phyloP scores from a whole-genome alignment of 345 rosid species.

The Trapa incisa region DNA sequence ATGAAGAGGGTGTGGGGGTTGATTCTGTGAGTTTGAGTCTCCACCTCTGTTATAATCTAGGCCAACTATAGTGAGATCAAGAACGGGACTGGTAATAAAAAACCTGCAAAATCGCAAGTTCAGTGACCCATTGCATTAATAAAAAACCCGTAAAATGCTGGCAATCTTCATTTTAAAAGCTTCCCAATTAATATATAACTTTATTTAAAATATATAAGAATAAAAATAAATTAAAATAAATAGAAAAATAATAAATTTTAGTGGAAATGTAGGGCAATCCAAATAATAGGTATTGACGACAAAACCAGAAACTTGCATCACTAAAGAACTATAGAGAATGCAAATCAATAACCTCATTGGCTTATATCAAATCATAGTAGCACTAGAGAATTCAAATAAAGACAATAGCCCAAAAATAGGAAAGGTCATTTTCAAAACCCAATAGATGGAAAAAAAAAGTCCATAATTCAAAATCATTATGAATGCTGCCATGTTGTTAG shows the following conservation, averaged over 20 bases:
- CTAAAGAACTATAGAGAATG: neutral
- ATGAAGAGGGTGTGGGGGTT: constrained; percentile 60
- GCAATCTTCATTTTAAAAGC: too few relatives aligned
- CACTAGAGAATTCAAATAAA: neutral
- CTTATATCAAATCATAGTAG: neutral
- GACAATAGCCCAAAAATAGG: neutral
- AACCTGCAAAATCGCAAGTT: constrained; percentile 41
- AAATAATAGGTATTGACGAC: neutral
- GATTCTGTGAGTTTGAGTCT: constrained; percentile 54
- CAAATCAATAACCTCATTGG: neutral
- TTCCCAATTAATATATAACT: too few relatives aligned
- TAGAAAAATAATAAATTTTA: too few relatives aligned
- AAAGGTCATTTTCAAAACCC: neutral
- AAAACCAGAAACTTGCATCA: neutral
- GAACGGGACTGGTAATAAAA: constrained; percentile 78
- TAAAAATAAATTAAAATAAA: too few relatives aligned
- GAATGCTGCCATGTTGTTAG: neutral
- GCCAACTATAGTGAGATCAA: constrained; percentile 85
- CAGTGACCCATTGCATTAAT: too few relatives aligned
- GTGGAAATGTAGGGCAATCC: too few relatives aligned
- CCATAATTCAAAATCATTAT: neutral
- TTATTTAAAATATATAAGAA: too few relatives aligned
- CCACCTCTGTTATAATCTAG: constrained; percentile 56
- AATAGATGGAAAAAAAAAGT: neutral
- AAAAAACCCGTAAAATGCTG: too few relatives aligned